phyloP scores from a whole-genome alignment of 306 rosid genomes.

The Quercus robur region DNA sequence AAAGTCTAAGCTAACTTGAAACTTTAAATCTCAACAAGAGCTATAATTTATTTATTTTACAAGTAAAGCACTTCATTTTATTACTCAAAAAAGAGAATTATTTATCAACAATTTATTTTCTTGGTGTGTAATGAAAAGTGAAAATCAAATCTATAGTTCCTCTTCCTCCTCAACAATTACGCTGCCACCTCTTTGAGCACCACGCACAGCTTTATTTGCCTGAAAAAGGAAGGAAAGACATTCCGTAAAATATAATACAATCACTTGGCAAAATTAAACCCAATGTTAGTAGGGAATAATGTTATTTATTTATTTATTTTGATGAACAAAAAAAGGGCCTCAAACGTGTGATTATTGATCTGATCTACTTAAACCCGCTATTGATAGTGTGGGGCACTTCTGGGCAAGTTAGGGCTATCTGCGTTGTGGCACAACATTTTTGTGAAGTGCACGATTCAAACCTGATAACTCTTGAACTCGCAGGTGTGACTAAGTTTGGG shows the following conservation, averaged over 20 bases:
- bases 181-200: conserved; percentile 16
- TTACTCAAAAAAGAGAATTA: background rate
- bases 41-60: too few relatives aligned
- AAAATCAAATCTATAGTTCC: conserved; percentile 11
- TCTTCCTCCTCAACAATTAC: background rate
- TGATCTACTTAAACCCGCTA: accelerated
- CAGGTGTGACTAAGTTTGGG: accelerated
- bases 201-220: conserved; percentile 40
- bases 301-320: background rate
- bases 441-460: accelerated
- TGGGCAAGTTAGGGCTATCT: too few relatives aligned
- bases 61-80: too few relatives aligned
- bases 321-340: too few relatives aligned
- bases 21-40: too few relatives aligned
- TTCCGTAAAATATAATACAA: background rate
- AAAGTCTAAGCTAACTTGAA: too few relatives aligned
- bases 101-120: background rate
- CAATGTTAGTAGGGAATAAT: background rate
- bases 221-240: conserved; percentile 20
- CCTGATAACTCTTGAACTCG: accelerated
- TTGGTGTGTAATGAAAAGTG: background rate
- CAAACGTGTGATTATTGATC: too few relatives aligned
- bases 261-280: background rate
- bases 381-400: too few relatives aligned
- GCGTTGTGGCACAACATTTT: accelerated